Evolutionary conservation across 1,139 yeast genomes (phyloP).

Genomic region (Scheffersomyces segobiensis): DNA sequence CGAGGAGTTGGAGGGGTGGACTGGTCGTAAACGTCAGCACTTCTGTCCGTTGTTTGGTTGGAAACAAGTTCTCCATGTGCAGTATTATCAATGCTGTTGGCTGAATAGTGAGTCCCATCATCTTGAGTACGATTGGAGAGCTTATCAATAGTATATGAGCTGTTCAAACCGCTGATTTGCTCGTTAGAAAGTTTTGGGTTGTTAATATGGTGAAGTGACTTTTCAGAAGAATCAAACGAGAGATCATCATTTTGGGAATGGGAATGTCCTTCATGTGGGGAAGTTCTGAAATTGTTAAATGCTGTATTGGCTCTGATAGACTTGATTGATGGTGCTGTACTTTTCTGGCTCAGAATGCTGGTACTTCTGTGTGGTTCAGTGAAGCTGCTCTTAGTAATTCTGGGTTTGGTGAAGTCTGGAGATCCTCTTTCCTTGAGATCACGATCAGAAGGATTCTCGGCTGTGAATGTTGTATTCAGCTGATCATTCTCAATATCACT

Average conservation of each 20-base stretch:
- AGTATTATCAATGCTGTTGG: background rate
- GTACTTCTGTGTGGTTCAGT: conserved; percentile 10
- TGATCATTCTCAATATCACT: conserved; percentile 10
- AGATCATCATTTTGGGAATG: background rate
- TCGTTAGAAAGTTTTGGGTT: background rate
- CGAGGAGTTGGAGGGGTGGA: conserved; percentile 24
- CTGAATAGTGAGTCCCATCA: background rate
- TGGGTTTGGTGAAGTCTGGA: conserved; percentile 10
- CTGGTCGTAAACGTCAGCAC: conserved; percentile 8
- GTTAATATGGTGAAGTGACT: background rate
- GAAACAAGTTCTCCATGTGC: background rate
- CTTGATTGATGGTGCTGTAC: conserved; percentile 18
- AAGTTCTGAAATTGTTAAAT: conserved; percentile 38
- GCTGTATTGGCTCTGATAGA: conserved; percentile 44
- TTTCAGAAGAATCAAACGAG: background rate
- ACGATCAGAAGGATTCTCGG: background rate
- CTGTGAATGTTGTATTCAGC: background rate
- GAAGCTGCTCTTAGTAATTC: conserved; percentile 1
- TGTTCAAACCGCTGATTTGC: background rate
- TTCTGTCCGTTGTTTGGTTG: conserved; percentile 14
- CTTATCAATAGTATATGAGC: background rate
- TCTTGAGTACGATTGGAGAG: background rate
- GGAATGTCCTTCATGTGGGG: conserved; percentile 6
- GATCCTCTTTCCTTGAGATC: conserved; percentile 19
- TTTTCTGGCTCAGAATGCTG: conserved; percentile 8